Conservation (phyloP, 805 yeast genomes). For the Blastobotrys robertii region DNA sequence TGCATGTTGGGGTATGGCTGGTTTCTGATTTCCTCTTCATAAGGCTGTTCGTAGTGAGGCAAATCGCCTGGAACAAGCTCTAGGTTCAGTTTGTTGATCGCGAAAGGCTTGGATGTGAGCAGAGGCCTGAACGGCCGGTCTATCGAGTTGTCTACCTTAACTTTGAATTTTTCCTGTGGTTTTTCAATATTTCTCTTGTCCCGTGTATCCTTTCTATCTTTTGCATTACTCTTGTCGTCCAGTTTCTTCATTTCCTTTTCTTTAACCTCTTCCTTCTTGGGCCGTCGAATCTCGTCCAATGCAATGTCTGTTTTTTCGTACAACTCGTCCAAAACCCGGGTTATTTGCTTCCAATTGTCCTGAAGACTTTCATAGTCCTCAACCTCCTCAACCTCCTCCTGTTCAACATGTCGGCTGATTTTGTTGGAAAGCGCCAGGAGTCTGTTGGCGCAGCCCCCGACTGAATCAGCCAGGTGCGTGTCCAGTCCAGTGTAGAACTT, state of each 20-base stretch:
- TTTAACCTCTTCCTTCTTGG: slow-evolving; percentile 10
- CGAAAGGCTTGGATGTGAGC: slow-evolving; percentile 62
- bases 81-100: slow-evolving; percentile 27
- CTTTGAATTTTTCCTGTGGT: slow-evolving; percentile 58
- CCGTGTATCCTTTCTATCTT: slow-evolving; percentile 16
- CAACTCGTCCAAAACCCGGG: slow-evolving; percentile 54
- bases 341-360: slow-evolving; percentile 51
- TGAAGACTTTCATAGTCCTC: slow-evolving; percentile 36
- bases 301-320: slow-evolving; percentile 71
- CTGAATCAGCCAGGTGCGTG: slow-evolving; percentile 31
- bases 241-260: not conserved
- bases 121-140: slow-evolving; percentile 68
- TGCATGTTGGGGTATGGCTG: slow-evolving; percentile 56
- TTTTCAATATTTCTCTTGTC: slow-evolving; percentile 32
- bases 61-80: too few species aligned
- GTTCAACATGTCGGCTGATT: slow-evolving; percentile 17
- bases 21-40: slow-evolving; percentile 58
- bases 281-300: slow-evolving; percentile 36
- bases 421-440: slow-evolving; percentile 24
- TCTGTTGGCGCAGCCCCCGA: slow-evolving; percentile 27
- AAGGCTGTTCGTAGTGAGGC: slow-evolving; percentile 69
- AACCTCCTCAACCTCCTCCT: slow-evolving; percentile 23
- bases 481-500: slow-evolving; percentile 62
- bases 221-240: slow-evolving; percentile 14
- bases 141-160: slow-evolving; percentile 58